phyloP scores from a whole-genome alignment of 257 asterid species.

The Nicotiana sylvestris region DNA sequence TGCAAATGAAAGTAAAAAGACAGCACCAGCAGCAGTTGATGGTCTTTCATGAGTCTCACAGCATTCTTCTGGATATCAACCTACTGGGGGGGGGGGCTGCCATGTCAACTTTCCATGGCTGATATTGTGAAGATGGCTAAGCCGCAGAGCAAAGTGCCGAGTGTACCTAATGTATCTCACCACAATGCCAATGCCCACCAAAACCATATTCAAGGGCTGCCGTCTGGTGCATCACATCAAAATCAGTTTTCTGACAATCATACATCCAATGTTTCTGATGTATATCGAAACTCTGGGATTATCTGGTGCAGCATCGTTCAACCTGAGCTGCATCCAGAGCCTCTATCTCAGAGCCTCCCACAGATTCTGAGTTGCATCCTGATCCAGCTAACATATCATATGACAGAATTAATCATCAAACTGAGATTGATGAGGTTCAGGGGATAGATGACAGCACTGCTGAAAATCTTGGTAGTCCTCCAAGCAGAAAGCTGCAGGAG shows the following conservation, averaged over 20 bases:
- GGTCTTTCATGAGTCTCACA: slow-evolving; percentile 36
- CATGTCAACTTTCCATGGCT: slow-evolving; percentile 89
- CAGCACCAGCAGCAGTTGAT: slow-evolving; percentile 32
- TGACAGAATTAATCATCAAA: slow-evolving; percentile 32
- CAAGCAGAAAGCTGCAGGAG: no score
- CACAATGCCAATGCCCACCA: slow-evolving; percentile 21
- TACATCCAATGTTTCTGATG: slow-evolving; percentile 28
- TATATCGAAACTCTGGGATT: slow-evolving; percentile 27
- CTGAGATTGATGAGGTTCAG: slow-evolving; percentile 30
- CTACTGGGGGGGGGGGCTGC: slow-evolving; percentile 59
- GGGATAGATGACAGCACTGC: no score
- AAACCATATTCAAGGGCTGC: slow-evolving; percentile 36
- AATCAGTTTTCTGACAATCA: slow-evolving; percentile 34
- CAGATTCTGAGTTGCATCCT: slow-evolving; percentile 42
- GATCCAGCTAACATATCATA: slow-evolving; percentile 34
- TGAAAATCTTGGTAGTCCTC: slow-evolving; percentile 18
- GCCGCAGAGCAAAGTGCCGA: slow-evolving; percentile 42
- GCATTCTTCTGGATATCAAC: slow-evolving; percentile 45
- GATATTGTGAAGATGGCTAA: slow-evolving; percentile 94
- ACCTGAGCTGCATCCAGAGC: slow-evolving; percentile 22
- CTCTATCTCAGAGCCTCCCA: slow-evolving; percentile 36
- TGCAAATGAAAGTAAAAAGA: slow-evolving; percentile 38
- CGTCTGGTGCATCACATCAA: slow-evolving; percentile 24
- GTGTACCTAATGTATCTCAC: slow-evolving; percentile 38
- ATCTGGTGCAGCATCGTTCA: slow-evolving; percentile 39